Percentiles rank a stretch among this genome's conserved stretches.
These are phyloP conservation scores for Metarhizium anisopliae DNA, from an alignment of 2,329 filamentous ascomycete genomes.

Conservation along the genomic window DNA sequence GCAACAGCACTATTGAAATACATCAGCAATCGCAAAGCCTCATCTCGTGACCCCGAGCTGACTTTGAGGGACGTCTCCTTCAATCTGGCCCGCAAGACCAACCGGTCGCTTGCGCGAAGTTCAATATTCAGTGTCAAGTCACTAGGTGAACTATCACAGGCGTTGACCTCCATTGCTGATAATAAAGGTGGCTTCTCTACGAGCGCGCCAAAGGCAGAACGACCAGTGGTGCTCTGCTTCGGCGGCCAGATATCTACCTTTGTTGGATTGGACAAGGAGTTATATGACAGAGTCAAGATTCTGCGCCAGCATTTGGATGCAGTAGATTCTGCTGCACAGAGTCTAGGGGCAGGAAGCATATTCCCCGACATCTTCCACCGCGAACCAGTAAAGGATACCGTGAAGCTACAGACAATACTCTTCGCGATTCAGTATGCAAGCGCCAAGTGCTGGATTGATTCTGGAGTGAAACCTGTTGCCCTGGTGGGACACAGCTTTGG, in stretches of 20 bases:
- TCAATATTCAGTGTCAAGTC: not conserved
- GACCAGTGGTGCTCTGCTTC: slow-evolving; percentile 25
- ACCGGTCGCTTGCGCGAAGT: not conserved
- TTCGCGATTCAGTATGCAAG: slow-evolving; percentile 30
- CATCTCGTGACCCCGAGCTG: not conserved
- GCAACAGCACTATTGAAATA: not conserved
- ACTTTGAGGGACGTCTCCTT: not conserved
- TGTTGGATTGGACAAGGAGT: slow-evolving; percentile 18
- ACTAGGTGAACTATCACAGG: not conserved
- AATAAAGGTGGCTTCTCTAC: not conserved
- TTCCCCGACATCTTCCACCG: slow-evolving; percentile 23
- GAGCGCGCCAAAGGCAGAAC: not conserved
- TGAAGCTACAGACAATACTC: slow-evolving; percentile 27
- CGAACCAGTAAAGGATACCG: slow-evolving; percentile 12
- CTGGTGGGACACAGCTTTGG: slow-evolving; percentile 33
- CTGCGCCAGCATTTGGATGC: slow-evolving; percentile 14
- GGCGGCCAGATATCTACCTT: slow-evolving; percentile 18
- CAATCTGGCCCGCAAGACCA: not conserved
- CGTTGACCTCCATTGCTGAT: not conserved
- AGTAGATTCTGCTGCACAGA: not conserved
- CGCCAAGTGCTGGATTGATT: slow-evolving; percentile 27
- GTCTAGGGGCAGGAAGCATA: slow-evolving; percentile 16
- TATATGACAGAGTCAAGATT: slow-evolving; percentile 18
- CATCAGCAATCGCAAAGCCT: not conserved
- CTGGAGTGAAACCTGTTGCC: slow-evolving; percentile 13